phyloP scores from a whole-genome alignment of 1,284 basidiomycete species.

The Mrakiaceae sp. region DNA sequence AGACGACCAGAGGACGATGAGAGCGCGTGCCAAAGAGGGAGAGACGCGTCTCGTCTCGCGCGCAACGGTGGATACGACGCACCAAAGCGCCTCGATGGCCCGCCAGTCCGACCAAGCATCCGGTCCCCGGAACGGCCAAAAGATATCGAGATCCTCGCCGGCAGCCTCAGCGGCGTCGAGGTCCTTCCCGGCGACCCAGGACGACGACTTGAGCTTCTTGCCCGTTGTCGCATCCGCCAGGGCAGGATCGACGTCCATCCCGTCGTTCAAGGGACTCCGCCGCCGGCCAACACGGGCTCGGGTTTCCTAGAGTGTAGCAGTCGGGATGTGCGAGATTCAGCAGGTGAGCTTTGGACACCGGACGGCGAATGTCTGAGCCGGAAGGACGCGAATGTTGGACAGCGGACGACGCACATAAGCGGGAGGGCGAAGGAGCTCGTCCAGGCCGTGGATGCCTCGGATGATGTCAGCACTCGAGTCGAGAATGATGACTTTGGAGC shows the following conservation, averaged over 20 bases:
- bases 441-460: slow-evolving; percentile 64
- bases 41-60: no score
- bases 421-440: slow-evolving; percentile 65
- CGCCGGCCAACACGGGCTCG: slow-evolving; percentile 61
- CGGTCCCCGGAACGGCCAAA: slow-evolving; percentile 69
- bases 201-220: slow-evolving; percentile 34
- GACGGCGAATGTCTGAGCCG: neutral
- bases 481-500: slow-evolving; percentile 66
- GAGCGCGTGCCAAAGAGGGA: no score
- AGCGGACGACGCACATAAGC: slow-evolving; percentile 42
- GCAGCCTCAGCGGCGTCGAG: slow-evolving; percentile 65
- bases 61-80: slow-evolving; percentile 24
- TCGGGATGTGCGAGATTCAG: neutral
- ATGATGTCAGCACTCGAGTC: slow-evolving; percentile 61
- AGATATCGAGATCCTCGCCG: slow-evolving; percentile 60
- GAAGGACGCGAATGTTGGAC: slow-evolving; percentile 8
- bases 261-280: slow-evolving; percentile 20
- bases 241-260: slow-evolving; percentile 18
- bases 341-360: no score
- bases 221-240: neutral
- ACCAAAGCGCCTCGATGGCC: slow-evolving; percentile 82
- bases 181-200: slow-evolving; percentile 69
- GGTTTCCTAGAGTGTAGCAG: slow-evolving; percentile 44
- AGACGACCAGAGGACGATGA: neutral
- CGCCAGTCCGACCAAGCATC: slow-evolving; percentile 60